phyloP scores from a whole-genome alignment of 2,329 filamentous ascomycete genomes.

The Eutypella sp. region DNA sequence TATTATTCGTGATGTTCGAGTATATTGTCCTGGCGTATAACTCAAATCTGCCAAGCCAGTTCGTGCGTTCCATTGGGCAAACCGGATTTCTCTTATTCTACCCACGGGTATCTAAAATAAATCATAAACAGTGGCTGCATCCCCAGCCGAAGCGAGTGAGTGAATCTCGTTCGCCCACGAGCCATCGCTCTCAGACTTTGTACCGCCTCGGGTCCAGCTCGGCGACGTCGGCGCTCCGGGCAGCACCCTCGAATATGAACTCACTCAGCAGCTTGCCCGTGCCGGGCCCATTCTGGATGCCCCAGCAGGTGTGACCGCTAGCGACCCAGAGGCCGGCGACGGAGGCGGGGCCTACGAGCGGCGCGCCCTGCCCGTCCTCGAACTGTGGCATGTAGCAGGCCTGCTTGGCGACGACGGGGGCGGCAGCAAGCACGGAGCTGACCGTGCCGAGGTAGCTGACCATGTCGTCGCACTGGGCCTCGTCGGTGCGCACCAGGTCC shows the following conservation, averaged over 20 bases:
- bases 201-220: slow-evolving; percentile 64
- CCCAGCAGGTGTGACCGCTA: slow-evolving; percentile 94
- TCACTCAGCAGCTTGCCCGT: slow-evolving; percentile 80
- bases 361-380: slow-evolving; percentile 56
- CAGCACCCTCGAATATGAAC: slow-evolving; percentile 67
- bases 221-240: slow-evolving; percentile 61
- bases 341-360: slow-evolving; percentile 71
- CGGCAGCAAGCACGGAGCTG: slow-evolving; percentile 59
- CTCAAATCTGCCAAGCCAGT: too few relatives aligned
- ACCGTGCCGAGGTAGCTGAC: slow-evolving; percentile 69
- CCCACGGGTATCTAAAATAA: too few relatives aligned
- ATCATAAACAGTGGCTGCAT: too few relatives aligned
- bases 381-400: slow-evolving; percentile 91
- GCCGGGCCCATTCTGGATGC: slow-evolving; percentile 90
- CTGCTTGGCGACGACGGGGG: slow-evolving; percentile 70
- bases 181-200: slow-evolving; percentile 41
- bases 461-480: slow-evolving; percentile 76
- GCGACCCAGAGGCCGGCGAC: slow-evolving; percentile 75
- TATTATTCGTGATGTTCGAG: too few relatives aligned
- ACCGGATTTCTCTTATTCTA: too few relatives aligned
- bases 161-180: too few relatives aligned
- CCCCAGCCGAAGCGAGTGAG: too few relatives aligned
- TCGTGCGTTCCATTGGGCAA: too few relatives aligned
- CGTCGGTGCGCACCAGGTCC: slow-evolving; percentile 71
- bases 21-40: too few relatives aligned